Base-by-base conservation (phyloP, 345 rosid species). In the Cardiospermum halicacabum region DNA sequence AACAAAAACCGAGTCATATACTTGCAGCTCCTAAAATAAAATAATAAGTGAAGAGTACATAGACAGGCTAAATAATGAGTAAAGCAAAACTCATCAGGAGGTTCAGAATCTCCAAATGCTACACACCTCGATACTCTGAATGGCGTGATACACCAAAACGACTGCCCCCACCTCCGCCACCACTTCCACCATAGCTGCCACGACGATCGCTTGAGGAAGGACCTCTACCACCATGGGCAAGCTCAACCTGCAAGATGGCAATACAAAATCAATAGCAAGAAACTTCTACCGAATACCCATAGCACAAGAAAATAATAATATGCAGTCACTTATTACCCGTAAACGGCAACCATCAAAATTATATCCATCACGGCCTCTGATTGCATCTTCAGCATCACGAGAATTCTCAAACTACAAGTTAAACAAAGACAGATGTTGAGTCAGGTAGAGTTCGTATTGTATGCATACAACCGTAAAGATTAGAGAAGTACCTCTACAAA, bases 151-250 rank as follows among this genome's bases (percentile, higher is more conserved):
- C 36, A 2, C 92, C 92, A 79, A 78, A 81, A 47, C 86, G 81
- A 22, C 53, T 64, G n/a, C 68, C 65, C 0, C 50, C 22, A 2
- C 22, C 22, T 1, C 50, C 49, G 1, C 21, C 49, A 2, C 77
- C 75, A 30, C 78, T 76, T 31, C 83, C 80, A 31, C 80, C 80
- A 18, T 78, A 82, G 13, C 84, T 76, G 65, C 89, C 87, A 71
- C 91, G 85, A 27, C 89, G 89, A 74, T 88, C 95, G 73, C 85
- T 73, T 60, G 91, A 80, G 53, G 88, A 75, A 62, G 74, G 95
- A 48, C 96, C 93, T 72, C 95, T 78, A 58, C 97, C 99, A 74
- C 99, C 98, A 85, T 93, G 98, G 56, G 98, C 96, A 75, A 94
- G 96, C 77, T 94, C 99, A 77, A 94, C 96, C 99, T 94, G 72